Conservation (phyloP, 352 stramenopile species). For the Phytophthora rubi region DNA sequence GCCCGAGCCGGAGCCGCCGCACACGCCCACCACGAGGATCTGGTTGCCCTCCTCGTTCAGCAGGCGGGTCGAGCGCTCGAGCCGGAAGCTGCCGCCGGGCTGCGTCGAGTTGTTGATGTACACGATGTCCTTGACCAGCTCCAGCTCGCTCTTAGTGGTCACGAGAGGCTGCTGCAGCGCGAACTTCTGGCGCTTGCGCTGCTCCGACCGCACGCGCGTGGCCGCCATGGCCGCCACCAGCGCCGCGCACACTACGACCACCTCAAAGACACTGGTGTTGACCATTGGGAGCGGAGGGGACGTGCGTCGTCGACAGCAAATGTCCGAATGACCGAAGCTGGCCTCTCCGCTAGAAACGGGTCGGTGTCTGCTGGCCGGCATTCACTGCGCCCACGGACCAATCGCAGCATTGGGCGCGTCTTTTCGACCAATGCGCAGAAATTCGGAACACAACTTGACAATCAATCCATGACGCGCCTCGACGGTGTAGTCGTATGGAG, state of each 20-base stretch:
- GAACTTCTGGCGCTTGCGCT: constrained; percentile 44
- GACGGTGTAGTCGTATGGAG: constrained; percentile 13
- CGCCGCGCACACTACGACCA: constrained; percentile 52
- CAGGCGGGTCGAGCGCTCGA: constrained; percentile 42
- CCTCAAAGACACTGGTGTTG: constrained; percentile 49
- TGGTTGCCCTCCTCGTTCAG: constrained; percentile 64
- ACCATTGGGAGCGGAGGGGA: constrained; percentile 38
- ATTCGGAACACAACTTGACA: constrained; percentile 17
- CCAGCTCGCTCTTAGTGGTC: constrained; percentile 65
- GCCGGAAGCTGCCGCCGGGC: constrained; percentile 47
- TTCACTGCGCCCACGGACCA: constrained; percentile 1
- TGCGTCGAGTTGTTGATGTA: constrained; percentile 82
- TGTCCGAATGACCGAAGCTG: constrained; percentile 9
- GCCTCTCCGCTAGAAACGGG: not conserved
- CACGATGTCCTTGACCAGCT: constrained; percentile 86
- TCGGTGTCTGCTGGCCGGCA: constrained; percentile 6
- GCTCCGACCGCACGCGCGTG: constrained; percentile 56
- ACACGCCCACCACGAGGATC: constrained; percentile 93
- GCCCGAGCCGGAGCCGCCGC: constrained; percentile 90
- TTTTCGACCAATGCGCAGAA: constrained; percentile 26
- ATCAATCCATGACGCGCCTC: constrained; percentile 14
- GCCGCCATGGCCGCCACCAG: constrained; percentile 54
- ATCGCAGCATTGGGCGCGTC: not conserved
- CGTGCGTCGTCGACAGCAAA: constrained; percentile 13
- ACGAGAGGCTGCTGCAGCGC: constrained; percentile 52